A percentile compares a stretch with the other conserved stretches of the same genome.
phyloP scores from a whole-genome alignment of 1,284 basidiomycete genomes.

The Pseudozyma tsukubaensis region DNA sequence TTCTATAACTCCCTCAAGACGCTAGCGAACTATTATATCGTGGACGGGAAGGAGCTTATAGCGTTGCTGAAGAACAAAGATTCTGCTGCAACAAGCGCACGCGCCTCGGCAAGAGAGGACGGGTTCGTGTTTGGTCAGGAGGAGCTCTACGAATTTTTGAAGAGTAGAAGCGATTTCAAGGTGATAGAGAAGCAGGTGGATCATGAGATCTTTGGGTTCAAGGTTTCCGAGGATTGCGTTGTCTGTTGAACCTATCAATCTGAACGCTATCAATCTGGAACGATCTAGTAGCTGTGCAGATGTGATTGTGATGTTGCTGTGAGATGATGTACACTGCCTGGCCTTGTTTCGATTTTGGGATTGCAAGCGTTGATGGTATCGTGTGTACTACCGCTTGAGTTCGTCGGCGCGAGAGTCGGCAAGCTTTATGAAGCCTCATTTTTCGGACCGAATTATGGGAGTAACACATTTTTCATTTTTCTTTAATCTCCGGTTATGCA shows the following conservation, averaged over 20 bases:
- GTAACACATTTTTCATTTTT: no score
- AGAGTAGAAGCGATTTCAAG: slow-evolving; percentile 57
- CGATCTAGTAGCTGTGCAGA: no score
- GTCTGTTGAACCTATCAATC: slow-evolving; percentile 33
- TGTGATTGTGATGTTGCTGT: no score
- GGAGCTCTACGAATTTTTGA: slow-evolving; percentile 71
- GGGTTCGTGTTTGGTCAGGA: slow-evolving; percentile 74
- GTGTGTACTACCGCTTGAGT: no score
- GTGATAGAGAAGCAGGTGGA: slow-evolving; percentile 64
- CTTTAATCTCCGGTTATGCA: no score
- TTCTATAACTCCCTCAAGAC: slow-evolving; percentile 95
- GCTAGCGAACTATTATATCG: slow-evolving; percentile 90
- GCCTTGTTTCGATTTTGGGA: no score
- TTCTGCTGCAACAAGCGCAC: slow-evolving; percentile 5
- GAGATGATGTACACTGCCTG: no score
- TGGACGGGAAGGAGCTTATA: slow-evolving; percentile 79
- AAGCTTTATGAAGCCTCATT: no score
- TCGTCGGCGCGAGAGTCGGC: no score
- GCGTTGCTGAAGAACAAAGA: slow-evolving; percentile 27
- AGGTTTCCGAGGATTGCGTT: slow-evolving; percentile 60
- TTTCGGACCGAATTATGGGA: no score
- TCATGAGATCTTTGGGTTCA: slow-evolving; percentile 68
- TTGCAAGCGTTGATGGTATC: no score
- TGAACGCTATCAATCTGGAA: no score
- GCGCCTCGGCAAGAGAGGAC: slow-evolving; percentile 13